A percentile compares a stretch with the other conserved stretches of the same genome.
Evolutionary conservation across 2,329 filamentous ascomycete species (phyloP).

Genomic region (Lecanosticta acicola): DNA sequence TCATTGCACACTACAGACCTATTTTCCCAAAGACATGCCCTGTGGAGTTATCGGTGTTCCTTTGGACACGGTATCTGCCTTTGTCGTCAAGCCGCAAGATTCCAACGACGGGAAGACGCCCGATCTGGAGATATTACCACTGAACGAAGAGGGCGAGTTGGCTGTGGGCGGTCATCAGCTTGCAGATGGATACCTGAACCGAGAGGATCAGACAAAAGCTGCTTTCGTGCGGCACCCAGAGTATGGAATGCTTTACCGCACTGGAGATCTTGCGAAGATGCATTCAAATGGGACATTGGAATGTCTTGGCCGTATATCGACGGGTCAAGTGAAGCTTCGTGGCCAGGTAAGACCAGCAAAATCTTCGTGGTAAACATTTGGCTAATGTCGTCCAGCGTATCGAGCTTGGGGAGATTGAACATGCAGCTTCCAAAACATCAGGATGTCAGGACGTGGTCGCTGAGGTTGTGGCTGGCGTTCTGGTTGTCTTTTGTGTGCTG

Average conservation of each 20-base stretch:
- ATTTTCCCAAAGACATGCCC: constrained; percentile 52
- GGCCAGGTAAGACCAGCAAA: constrained; percentile 75
- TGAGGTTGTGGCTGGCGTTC: constrained; percentile 58
- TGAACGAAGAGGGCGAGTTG: constrained; percentile 70
- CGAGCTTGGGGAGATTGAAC: constrained; percentile 56
- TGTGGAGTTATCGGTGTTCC: constrained; percentile 70
- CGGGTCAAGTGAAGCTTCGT: constrained; percentile 79
- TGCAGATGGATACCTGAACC: constrained; percentile 75
- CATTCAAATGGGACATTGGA: constrained; percentile 65
- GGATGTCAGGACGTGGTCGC: constrained; percentile 63
- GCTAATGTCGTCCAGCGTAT: constrained; percentile 46
- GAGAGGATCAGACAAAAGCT: constrained; percentile 64
- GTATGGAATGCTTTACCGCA: constrained; percentile 71
- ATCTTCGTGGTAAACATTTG: constrained; percentile 52
- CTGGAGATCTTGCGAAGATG: constrained; percentile 75
- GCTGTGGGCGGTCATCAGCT: constrained; percentile 75
- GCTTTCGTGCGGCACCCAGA: constrained; percentile 62
- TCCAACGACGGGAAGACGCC: not conserved
- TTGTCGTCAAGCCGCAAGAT: constrained; percentile 50
- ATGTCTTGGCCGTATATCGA: constrained; percentile 71
- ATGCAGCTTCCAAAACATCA: constrained; percentile 56
- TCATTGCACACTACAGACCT: constrained; percentile 72
- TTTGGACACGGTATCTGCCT: constrained; percentile 74
- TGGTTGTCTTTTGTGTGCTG: constrained; percentile 70
- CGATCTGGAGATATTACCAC: constrained; percentile 49